Conservation (phyloP, 768 basidiomycete species). For the Termitomyces heimii region DNA sequence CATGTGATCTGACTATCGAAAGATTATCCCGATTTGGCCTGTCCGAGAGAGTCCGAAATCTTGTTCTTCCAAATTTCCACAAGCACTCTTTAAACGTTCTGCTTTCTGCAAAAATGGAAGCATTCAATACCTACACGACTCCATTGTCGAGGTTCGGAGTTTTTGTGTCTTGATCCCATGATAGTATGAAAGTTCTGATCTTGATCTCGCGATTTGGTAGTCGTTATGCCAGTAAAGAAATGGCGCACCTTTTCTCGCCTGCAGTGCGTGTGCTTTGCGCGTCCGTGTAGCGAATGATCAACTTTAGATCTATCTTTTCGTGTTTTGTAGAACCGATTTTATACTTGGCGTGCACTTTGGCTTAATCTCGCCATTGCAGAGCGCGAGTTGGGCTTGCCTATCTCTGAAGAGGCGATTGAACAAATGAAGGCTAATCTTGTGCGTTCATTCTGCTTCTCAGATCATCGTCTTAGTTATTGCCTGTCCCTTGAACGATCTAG, state of each 20-base stretch:
- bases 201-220: conserved; percentile 32
- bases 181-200: conserved; percentile 1
- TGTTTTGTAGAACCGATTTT: conserved; percentile 74
- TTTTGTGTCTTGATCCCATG: not conserved
- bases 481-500: conserved; percentile 28
- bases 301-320: not conserved
- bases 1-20: not conserved
- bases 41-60: conserved; percentile 1
- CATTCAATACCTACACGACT: conserved; percentile 70
- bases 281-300: not conserved
- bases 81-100: not conserved
- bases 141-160: conserved; percentile 65
- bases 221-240: conserved; percentile 99
- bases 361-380: conserved; percentile 94
- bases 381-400: conserved; percentile 88
- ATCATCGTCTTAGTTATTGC: not conserved
- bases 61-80: not conserved
- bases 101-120: conserved; percentile 36
- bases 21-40: not conserved
- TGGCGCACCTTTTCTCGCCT: conserved; percentile 95
- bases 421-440: conserved; percentile 96
- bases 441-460: conserved; percentile 15
- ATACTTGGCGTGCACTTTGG: conserved; percentile 95
- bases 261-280: conserved; percentile 46
- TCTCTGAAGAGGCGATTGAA: conserved; percentile 84